A percentile compares a stretch with the other conserved stretches of the same genome.
phyloP scores from a whole-genome alignment of 148 eudicot genomes.

The Vaccinium macrocarpon region DNA sequence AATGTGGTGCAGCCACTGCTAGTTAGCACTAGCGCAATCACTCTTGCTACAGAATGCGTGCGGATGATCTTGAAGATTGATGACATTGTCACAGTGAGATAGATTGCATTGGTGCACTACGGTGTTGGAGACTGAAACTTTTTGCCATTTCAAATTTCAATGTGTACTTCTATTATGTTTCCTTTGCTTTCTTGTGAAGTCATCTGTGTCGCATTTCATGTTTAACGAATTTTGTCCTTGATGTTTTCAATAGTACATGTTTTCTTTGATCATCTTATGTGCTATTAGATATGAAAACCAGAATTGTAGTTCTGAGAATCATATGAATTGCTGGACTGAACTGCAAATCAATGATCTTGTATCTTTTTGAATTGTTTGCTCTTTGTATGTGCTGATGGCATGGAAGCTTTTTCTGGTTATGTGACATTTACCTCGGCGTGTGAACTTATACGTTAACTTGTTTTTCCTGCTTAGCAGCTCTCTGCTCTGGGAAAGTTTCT shows the following conservation, averaged over 20 bases:
- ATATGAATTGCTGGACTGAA: not conserved
- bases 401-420: not conserved
- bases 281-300: not conserved
- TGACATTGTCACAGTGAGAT: conserved; percentile 95
- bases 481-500: not conserved
- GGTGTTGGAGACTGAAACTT: conserved; percentile 4
- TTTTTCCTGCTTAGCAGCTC: not conserved
- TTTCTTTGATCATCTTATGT: not conserved
- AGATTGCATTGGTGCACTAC: conserved; percentile 26
- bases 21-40: conserved; percentile 90
- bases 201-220: not conserved
- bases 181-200: not conserved
- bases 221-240: not conserved
- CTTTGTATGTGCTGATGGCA: not conserved
- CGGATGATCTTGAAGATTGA: conserved; percentile 99
- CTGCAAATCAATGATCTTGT: not conserved
- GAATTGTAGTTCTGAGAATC: not conserved
- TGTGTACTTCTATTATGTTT: conserved; percentile 9
- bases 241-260: not conserved
- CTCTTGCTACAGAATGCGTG: conserved; percentile 86
- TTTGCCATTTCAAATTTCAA: conserved; percentile 5
- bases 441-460: not conserved
- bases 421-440: not conserved
- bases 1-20: conserved; percentile 95
- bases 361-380: not conserved